Evolutionary conservation across 2,329 filamentous ascomycete species (phyloP), one percentile per base, ranked within the genome.

Genomic region (Rosellinia necatrix): DNA sequence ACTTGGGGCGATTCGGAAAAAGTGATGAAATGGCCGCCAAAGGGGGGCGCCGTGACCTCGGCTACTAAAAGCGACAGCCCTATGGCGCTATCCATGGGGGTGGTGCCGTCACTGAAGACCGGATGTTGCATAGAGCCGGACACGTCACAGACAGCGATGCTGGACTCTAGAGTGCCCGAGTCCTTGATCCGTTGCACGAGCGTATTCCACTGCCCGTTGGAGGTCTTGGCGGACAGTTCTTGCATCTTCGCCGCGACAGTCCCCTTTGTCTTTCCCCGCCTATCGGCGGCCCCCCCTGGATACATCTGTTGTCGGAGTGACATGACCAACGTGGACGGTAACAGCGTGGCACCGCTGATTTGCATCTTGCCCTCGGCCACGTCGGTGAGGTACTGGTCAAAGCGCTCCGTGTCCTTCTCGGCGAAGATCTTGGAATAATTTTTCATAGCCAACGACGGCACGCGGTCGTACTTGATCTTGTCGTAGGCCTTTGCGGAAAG

Each of bases 111-210:
- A 0, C 59, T 49, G 44, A 81, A 77, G 0, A 0, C 3, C 0
- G 76, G 74, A 0, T 0, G 0, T 0, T 0, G 0, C 82, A 86
- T 86, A 34, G 80, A 82, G 4, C 77, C 79, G 6, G 78, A 82
- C 6, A 85, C 80, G 54, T 86, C 83, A 56, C 80, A 84, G 8
- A 86, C 75, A 1, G 82, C 82, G 29, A 86, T 81, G 54, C 77
- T 76, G 13, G 76, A 78, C 13, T 78, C 71, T 6, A 86, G 70
- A 0, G 72, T 77, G 2, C 83, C 83, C 2, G 77, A 80, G 57
- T 84, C 79, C 44, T 76, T 79, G 66, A 85, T 78, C 2, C 82
- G 77, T 66, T 82, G 73, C n/a, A 86, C 81, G 0, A 86, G 71
- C 0, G 78, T 72, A 7, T 79, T 80, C 83, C 83, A 86, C 64